A percentile compares a stretch with the other conserved stretches of the same genome.
These are phyloP conservation scores for Sarocladium brachiariae DNA, from an alignment of 2,329 filamentous ascomycete genomes.

Conservation along the genomic window DNA sequence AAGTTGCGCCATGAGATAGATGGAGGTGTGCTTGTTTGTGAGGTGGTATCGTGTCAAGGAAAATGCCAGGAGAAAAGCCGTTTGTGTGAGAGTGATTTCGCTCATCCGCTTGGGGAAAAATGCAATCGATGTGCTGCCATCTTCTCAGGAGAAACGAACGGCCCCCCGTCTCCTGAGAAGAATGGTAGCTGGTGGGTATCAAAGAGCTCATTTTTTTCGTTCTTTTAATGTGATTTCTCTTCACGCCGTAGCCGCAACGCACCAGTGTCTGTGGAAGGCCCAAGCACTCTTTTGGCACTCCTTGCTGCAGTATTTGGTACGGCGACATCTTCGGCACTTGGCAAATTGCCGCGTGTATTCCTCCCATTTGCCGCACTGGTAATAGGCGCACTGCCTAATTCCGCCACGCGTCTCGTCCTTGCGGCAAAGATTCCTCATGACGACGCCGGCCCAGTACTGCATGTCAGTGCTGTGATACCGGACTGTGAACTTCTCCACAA, in stretches of 20 bases:
- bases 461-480: slow-evolving; percentile 93
- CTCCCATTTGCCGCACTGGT: slow-evolving; percentile 97
- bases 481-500: slow-evolving; percentile 97
- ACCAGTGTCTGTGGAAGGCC: slow-evolving; percentile 98
- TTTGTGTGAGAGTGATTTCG: background rate
- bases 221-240: background rate
- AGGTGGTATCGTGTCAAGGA: slow-evolving; percentile 3
- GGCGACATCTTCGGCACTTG: slow-evolving; percentile 90
- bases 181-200: slow-evolving; percentile 1
- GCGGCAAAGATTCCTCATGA: slow-evolving; percentile 97
- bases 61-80: background rate
- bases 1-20: slow-evolving; percentile 1
- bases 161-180: slow-evolving; percentile 14
- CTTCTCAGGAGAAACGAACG: background rate
- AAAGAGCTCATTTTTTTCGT: background rate
- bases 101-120: slow-evolving; percentile 3
- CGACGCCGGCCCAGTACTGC: slow-evolving; percentile 99
- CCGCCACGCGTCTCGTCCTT: slow-evolving; percentile 94
- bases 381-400: slow-evolving; percentile 95
- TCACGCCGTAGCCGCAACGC: slow-evolving; percentile 58
- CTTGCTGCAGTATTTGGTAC: slow-evolving; percentile 99
- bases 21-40: background rate
- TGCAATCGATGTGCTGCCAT: background rate
- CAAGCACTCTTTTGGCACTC: slow-evolving; percentile 99
- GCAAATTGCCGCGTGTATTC: slow-evolving; percentile 94